Evolutionary conservation across 2,329 filamentous ascomycete species (phyloP), one percentile per base, ranked within the genome.

Genomic region (Nemania bipapillata): DNA sequence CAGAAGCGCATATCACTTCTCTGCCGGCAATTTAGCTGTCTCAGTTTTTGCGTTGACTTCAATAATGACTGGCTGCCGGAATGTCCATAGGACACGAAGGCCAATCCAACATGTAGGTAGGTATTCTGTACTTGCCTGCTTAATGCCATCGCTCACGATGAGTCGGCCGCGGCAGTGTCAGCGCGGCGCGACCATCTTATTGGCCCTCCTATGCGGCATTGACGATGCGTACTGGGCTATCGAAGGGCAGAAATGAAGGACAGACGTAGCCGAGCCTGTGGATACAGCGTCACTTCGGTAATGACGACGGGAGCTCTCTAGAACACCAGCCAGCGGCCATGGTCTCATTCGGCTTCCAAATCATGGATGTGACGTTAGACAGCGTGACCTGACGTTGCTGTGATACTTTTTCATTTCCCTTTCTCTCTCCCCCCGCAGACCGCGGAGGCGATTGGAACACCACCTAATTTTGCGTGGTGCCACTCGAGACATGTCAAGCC

Each of bases 291-390:
- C 49, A 59, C 49, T 54, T 59, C 55, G 45, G 53, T 22, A 55
- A 40, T 62, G 40, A 47, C 50, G 32, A 60, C 17, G 49, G 56
- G n/a, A 24, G 24, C 24, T 50, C 32, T 58, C 55, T 52, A 26
- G 32, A 28, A 58, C 30, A 32, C 4, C 9, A 9, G 30, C 30
- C 57, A 55, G 11, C 45, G 49, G 47, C 32, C 49, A 54, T 54
- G 52, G 68, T 63, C 65, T 70, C 68, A 59, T 65, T 53, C 54
- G 52, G 52, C 53, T 68, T 65, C 65, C 68, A 68, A 70, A 68
- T 70, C 59, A 63, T 54, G 22, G 59, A 70, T 70, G 68, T 57
- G 64, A 70, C 64, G 62, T 65, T 67, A 54, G 59, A 64, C 62
- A 64, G 49, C 60, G 64, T 67, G 68, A 70, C 64, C 60, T 57